Evolutionary conservation across 768 basidiomycete genomes (phyloP).

Genomic region (Boletus rubescentipes): DNA sequence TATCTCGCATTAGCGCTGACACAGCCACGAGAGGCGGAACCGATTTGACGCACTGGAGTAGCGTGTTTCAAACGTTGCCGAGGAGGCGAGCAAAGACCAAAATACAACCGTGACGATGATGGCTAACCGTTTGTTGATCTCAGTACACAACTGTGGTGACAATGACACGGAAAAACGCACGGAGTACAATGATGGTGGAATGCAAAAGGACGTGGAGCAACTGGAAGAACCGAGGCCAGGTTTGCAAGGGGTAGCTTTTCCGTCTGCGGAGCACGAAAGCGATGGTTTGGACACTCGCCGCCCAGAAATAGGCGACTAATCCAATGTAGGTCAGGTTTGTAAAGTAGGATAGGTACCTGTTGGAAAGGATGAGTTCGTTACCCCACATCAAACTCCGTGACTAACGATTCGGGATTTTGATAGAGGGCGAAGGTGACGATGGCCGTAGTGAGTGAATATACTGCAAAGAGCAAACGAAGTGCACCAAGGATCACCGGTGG

Average conservation of each 20-base stretch:
- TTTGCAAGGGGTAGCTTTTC: slow-evolving; percentile 53
- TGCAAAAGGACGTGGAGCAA: slow-evolving; percentile 55
- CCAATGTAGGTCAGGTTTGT: slow-evolving; percentile 64
- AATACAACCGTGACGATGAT: slow-evolving; percentile 63
- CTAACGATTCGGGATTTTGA: slow-evolving; percentile 30
- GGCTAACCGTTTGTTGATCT: slow-evolving; percentile 37
- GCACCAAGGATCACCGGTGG: slow-evolving; percentile 43
- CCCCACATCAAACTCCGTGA: slow-evolving; percentile 22
- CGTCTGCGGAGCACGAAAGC: slow-evolving; percentile 37
- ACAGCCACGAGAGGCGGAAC: no score
- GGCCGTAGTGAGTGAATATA: slow-evolving; percentile 47
- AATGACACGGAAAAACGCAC: slow-evolving; percentile 40
- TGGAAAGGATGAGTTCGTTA: neutral
- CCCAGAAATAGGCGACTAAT: slow-evolving; percentile 60
- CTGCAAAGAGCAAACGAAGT: slow-evolving; percentile 47
- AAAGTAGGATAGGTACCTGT: slow-evolving; percentile 64
- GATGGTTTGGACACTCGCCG: slow-evolving; percentile 52
- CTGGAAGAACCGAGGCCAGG: slow-evolving; percentile 57
- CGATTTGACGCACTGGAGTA: slow-evolving; percentile 36
- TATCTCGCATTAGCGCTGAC: neutral
- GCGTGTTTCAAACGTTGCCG: slow-evolving; percentile 39
- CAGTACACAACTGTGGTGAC: neutral
- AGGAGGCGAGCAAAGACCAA: slow-evolving; percentile 53
- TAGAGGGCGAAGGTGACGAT: slow-evolving; percentile 31
- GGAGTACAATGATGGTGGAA: slow-evolving; percentile 51